These are phyloP conservation scores for Sextonia rubra DNA, from an alignment of 164 flowering plant species.

Conservation along the genomic window DNA sequence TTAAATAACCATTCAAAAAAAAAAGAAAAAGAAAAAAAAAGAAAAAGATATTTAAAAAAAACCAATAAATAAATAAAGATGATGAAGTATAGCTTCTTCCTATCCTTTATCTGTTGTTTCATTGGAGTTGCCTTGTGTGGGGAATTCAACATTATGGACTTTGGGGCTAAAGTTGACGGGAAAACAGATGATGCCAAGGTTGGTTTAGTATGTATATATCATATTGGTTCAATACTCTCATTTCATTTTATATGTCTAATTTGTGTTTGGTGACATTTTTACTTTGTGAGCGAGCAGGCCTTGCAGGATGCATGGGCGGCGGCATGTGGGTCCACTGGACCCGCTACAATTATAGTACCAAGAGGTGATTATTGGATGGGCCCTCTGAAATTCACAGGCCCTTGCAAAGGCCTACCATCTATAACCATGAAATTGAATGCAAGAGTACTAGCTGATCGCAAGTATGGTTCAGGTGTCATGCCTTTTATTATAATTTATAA, in stretches of 20 bases:
- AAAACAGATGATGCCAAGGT: constrained; percentile 43
- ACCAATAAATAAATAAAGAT: neutral
- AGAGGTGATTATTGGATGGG: constrained; percentile 44
- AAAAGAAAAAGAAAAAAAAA: no score
- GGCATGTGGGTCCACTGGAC: constrained; percentile 38
- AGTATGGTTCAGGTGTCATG: no score
- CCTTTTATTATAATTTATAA: no score
- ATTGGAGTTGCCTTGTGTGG: neutral
- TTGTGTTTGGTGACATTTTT: no score
- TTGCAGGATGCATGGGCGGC: constrained; percentile 47
- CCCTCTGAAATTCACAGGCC: constrained; percentile 49
- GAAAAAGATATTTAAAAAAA: no score
- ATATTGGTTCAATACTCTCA: no score
- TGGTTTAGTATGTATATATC: neutral
- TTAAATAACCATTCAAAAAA: neutral
- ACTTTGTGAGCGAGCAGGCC: constrained; percentile 25
- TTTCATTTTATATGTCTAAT: no score
- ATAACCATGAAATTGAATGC: constrained; percentile 36
- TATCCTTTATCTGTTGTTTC: constrained; percentile 1
- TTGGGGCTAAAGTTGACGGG: constrained; percentile 44
- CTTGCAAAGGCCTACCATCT: constrained; percentile 38
- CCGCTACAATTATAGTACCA: constrained; percentile 29
- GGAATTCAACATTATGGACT: constrained; percentile 32
- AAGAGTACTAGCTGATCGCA: no score
- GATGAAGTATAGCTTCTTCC: neutral